A percentile compares a stretch with the other conserved stretches of the same genome.
Evolutionary conservation across 306 rosid genomes (phyloP).

Genomic region (Chamaecrista fasciculata): DNA sequence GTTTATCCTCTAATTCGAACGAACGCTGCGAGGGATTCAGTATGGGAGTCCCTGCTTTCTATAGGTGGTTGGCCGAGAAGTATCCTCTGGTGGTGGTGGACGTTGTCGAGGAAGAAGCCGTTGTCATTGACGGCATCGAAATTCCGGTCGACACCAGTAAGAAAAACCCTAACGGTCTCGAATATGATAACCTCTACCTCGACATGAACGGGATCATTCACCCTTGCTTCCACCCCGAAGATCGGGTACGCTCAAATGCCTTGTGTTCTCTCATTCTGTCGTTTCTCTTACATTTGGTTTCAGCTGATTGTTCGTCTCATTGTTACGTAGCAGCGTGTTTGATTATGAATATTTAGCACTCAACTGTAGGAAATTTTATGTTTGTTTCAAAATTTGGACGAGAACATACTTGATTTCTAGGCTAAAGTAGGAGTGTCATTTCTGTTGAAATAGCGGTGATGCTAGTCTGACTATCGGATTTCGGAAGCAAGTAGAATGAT

Average conservation of each 20-base stretch:
- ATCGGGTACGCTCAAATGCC: slow-evolving; percentile 52
- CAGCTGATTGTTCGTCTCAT: background rate
- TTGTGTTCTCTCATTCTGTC: background rate
- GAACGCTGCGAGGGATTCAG: slow-evolving; percentile 24
- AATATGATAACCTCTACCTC: slow-evolving; percentile 89
- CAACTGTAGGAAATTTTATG: background rate
- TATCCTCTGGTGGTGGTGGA: slow-evolving; percentile 81
- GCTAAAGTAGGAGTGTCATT: background rate
- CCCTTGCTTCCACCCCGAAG: slow-evolving; percentile 98
- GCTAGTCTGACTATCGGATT: background rate
- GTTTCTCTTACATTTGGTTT: background rate
- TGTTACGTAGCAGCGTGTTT: background rate
- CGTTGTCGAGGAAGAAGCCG: slow-evolving; percentile 83
- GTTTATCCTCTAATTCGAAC: slow-evolving; percentile 1
- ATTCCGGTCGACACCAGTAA: slow-evolving; percentile 89
- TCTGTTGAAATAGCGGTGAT: background rate
- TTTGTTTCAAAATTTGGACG: background rate
- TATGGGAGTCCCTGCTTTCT: slow-evolving; percentile 99
- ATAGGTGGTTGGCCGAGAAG: slow-evolving; percentile 95
- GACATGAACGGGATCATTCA: slow-evolving; percentile 97
- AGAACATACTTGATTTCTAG: background rate
- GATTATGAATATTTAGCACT: background rate
- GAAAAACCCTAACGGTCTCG: slow-evolving; percentile 77
- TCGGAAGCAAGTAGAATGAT: background rate
- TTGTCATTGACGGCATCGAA: slow-evolving; percentile 63